Evolutionary conservation across 768 basidiomycete genomes (phyloP).

Genomic region (Epithele typhae): DNA sequence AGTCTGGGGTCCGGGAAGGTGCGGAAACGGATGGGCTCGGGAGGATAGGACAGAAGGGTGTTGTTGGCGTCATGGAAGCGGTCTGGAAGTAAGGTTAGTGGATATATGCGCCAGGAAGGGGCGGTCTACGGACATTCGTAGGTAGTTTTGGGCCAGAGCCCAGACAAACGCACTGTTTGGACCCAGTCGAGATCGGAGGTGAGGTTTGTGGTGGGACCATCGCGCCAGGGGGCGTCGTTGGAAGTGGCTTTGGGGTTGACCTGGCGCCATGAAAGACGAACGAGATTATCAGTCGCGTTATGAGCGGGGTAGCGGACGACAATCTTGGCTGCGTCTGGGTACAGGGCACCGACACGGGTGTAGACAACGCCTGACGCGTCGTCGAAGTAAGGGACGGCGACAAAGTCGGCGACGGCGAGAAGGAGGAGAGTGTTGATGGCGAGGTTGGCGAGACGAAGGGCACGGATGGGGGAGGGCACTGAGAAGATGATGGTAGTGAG

Average conservation of each 20-base stretch:
- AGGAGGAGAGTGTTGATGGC: constrained; percentile 38
- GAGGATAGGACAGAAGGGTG: constrained; percentile 46
- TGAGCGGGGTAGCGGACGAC: constrained; percentile 52
- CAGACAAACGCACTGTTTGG: constrained; percentile 44
- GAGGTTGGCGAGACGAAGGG: constrained; percentile 22
- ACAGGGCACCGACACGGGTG: constrained; percentile 67
- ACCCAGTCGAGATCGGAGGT: constrained; percentile 52
- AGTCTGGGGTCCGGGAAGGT: constrained; percentile 74
- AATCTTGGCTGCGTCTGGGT: constrained; percentile 59
- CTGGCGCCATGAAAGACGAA: constrained; percentile 45
- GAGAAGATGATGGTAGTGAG: constrained; percentile 27
- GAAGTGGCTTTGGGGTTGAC: constrained; percentile 13
- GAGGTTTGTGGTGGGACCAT: constrained; percentile 48
- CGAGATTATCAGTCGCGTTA: constrained; percentile 27
- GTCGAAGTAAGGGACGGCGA: constrained; percentile 51
- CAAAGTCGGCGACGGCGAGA: constrained; percentile 42
- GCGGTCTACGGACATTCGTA: constrained; percentile 58
- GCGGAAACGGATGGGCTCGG: constrained; percentile 51
- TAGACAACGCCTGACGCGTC: constrained; percentile 53
- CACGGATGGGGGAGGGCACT: constrained; percentile 26
- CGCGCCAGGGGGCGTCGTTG: constrained; percentile 37
- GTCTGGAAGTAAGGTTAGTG: constrained; percentile 30
- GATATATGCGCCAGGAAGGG: not conserved
- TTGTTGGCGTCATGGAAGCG: constrained; percentile 36
- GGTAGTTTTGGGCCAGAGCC: constrained; percentile 63